Evolutionary conservation across 2,329 filamentous ascomycete species (phyloP).

Genomic region (Sporothrix sp.): DNA sequence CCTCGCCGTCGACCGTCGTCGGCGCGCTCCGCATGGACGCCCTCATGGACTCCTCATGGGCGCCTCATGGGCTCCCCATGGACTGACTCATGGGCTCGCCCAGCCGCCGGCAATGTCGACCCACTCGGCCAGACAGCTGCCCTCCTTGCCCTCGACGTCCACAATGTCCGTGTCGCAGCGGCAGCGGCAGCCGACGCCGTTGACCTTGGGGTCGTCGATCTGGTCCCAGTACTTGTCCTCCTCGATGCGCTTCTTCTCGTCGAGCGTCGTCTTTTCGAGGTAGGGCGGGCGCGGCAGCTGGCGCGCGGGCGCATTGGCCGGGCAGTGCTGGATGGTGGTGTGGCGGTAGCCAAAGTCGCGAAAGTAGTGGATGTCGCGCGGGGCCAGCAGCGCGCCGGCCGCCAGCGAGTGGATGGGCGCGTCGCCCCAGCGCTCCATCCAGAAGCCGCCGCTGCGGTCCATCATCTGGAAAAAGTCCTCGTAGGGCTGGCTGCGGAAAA

Average conservation of each 20-base stretch:
- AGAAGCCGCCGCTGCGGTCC: slow-evolving; percentile 95
- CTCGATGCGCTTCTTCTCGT: slow-evolving; percentile 75
- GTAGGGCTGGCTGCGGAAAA: slow-evolving; percentile 95
- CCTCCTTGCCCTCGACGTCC: slow-evolving; percentile 95
- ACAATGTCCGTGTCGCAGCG: slow-evolving; percentile 95
- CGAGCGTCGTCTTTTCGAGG: slow-evolving; percentile 69
- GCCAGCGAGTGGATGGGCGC: slow-evolving; percentile 96
- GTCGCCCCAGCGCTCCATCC: slow-evolving; percentile 99
- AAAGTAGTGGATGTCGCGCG: slow-evolving; percentile 93
- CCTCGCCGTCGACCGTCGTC: too few species aligned
- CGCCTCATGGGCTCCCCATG: too few species aligned
- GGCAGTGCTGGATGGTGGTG: slow-evolving; percentile 97
- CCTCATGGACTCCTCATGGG: too few species aligned
- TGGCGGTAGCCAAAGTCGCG: slow-evolving; percentile 97
- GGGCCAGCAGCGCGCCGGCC: slow-evolving; percentile 73
- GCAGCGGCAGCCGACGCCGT: slow-evolving; percentile 93
- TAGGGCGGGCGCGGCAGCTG: slow-evolving; percentile 74
- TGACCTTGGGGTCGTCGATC: slow-evolving; percentile 80
- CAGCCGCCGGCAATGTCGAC: slow-evolving; percentile 94
- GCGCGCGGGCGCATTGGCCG: slow-evolving; percentile 82
- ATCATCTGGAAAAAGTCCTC: slow-evolving; percentile 98
- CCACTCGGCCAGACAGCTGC: slow-evolving; percentile 91
- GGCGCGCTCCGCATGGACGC: too few species aligned
- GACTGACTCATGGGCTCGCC: slow-evolving; percentile 41
- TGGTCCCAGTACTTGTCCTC: slow-evolving; percentile 96